Conservation (phyloP, 1,139 yeast genomes). For the Taphrina confusa region DNA sequence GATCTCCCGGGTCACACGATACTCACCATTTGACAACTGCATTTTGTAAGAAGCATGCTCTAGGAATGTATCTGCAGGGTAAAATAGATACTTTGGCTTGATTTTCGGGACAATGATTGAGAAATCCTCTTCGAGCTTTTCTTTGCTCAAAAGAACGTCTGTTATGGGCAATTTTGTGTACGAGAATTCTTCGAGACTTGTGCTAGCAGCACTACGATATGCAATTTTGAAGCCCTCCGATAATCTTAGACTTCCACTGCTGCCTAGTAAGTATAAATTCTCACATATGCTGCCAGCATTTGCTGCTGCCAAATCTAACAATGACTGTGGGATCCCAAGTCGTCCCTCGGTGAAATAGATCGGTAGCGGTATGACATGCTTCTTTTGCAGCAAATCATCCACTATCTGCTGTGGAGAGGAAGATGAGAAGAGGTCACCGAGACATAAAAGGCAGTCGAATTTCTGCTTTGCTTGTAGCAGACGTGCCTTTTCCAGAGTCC, state of each 20-base stretch:
- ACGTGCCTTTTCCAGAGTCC: conserved; percentile 32
- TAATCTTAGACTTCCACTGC: conserved; percentile 25
- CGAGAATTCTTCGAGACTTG: no score
- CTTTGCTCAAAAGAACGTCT: neutral
- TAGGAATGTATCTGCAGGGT: conserved; percentile 40
- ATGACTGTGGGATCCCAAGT: conserved; percentile 20
- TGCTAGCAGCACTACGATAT: conserved; percentile 12
- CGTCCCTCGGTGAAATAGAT: conserved; percentile 35
- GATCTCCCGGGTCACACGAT: conserved; percentile 58
- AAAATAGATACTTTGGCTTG: conserved; percentile 21
- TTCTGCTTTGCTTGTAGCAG: conserved; percentile 25
- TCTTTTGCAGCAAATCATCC: conserved; percentile 13
- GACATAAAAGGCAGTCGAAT: conserved; percentile 35
- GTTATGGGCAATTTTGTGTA: conserved; percentile 36
- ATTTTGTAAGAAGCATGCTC: conserved; percentile 36
- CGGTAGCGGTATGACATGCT: conserved; percentile 21
- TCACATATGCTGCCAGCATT: conserved; percentile 34
- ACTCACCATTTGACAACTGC: conserved; percentile 16
- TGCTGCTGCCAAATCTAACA: conserved; percentile 14
- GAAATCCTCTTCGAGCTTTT: neutral
- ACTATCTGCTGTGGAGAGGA: conserved; percentile 1
- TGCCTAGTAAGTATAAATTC: conserved; percentile 35
- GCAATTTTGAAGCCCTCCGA: conserved; percentile 28
- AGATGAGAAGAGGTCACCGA: conserved; percentile 35
- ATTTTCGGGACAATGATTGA: conserved; percentile 17